These are phyloP conservation scores for Leccinum solheimii DNA, from an alignment of 1,284 basidiomycete species.

Conservation along the genomic window DNA sequence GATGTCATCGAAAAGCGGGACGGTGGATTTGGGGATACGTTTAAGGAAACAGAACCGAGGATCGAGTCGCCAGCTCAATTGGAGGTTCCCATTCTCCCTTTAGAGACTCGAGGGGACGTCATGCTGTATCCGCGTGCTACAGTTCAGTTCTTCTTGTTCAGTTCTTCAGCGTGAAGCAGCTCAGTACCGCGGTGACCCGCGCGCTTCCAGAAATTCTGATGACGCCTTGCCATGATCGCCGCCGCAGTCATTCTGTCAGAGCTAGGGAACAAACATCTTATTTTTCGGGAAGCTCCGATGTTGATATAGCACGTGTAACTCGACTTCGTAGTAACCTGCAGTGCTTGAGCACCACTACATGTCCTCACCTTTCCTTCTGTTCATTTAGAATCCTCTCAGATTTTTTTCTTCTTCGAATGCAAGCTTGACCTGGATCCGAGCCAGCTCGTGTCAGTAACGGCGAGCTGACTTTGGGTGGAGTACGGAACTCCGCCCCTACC, in stretches of 20 bases:
- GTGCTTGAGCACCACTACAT: not conserved
- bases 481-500: not conserved
- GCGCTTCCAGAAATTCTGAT: not conserved
- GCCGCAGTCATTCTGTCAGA: not conserved
- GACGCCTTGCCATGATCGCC: not conserved
- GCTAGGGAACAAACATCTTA: not conserved
- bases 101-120: not conserved
- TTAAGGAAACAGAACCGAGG: not conserved
- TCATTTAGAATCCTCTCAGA: conserved; percentile 10
- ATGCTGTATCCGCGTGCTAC: not conserved
- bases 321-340: not conserved
- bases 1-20: not conserved
- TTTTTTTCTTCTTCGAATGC: conserved; percentile 31
- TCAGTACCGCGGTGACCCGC: not conserved
- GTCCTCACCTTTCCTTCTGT: not conserved
- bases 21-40: not conserved
- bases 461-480: not conserved
- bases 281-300: not conserved
- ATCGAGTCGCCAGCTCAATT: not conserved
- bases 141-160: not conserved
- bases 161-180: not conserved
- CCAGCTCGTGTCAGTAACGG: not conserved
- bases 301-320: not conserved
- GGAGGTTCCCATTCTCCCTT: not conserved
- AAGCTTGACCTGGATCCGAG: conserved; percentile 26